Conservation (phyloP, 345 rosid genomes). For the Heritiera littoralis region DNA sequence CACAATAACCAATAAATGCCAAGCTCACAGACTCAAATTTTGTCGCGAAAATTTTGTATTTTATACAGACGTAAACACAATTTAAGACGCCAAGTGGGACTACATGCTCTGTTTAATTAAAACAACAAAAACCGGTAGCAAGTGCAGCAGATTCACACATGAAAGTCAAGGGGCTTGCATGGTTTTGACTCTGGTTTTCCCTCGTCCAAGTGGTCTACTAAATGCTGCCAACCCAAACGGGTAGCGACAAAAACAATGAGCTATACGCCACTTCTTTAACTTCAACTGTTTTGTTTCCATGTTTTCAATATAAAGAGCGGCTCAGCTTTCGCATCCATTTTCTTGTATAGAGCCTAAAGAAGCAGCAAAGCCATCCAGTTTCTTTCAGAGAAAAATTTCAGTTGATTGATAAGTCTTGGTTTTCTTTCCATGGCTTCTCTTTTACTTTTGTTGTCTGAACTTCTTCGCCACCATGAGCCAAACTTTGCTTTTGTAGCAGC, state of each 20-base stretch:
- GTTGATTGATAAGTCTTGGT: neutral
- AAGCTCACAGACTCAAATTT: too few species aligned
- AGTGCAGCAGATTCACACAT: neutral
- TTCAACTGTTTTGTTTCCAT: slow-evolving; percentile 7
- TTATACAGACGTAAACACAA: too few species aligned
- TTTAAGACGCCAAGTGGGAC: too few species aligned
- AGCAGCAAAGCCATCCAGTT: neutral
- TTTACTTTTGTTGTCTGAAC: slow-evolving; percentile 26
- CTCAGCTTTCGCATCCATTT: neutral
- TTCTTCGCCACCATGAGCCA: slow-evolving; percentile 23
- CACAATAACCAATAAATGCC: neutral
- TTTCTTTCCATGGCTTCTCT: slow-evolving; percentile 24
- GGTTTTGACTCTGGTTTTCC: neutral
- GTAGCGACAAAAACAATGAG: neutral
- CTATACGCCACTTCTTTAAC: neutral
- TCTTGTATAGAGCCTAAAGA: neutral
- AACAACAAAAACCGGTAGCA: neutral
- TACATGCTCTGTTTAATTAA: neutral
- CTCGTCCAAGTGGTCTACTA: neutral
- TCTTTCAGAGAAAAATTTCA: neutral
- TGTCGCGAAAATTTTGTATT: too few species aligned
- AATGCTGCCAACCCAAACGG: neutral
- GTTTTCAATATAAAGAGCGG: neutral
- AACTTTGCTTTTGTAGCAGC: neutral
- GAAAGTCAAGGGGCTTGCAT: neutral